Evolutionary conservation across 2,329 filamentous ascomycete species (phyloP), one percentile per base, ranked within the genome.

Genomic region (Grosmannia huntii): DNA sequence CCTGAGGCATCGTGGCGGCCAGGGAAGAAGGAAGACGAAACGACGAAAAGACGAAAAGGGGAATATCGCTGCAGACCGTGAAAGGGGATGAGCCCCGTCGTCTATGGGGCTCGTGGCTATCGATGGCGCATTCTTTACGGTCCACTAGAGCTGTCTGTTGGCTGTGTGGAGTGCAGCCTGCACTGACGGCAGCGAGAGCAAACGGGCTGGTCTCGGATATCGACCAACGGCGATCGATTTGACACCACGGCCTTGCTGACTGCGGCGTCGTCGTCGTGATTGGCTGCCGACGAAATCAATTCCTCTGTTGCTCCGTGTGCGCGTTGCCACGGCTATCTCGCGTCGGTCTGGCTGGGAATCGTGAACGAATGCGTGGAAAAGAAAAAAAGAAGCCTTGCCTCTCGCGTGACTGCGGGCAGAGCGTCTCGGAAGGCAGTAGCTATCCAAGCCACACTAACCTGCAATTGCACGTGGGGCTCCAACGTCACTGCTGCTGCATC

Each of bases 1-100:
- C 68, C 60, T 69, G 73, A 64, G 76, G 71, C 76, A 79, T 79
- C 19, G 53, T 58, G 68, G n/a, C 28, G 53, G 49, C 23, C 16
- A 33, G 4, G 19, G 7, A n/a, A n/a, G 16, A 33, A 33, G 33
- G 14, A 2, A 7, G 7, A 28, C 4, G 7, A 10, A 33, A 10
- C 5, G 31, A 33, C 5, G 31, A 33, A 9, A 28, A 28, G 27
- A 28, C 9, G 31, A 33, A 33, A 33, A 7, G 6, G 9, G 31
- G 31, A 33, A 7, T 33, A 10, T 36, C 41, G 33, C 41, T 44
- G n/a, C 41, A n/a, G 19, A 19, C 16, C 23, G 21, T 38, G 36
- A 23, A 19, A 25, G 16, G 25, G 14, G 25, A 23, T 27, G n/a
- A 53, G 28, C 50, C 50, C 31, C 27, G 50, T 52, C 50, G 50